Evolutionary conservation across 2,329 filamentous ascomycete species (phyloP).

Genomic region (Xylaria arbuscula): DNA sequence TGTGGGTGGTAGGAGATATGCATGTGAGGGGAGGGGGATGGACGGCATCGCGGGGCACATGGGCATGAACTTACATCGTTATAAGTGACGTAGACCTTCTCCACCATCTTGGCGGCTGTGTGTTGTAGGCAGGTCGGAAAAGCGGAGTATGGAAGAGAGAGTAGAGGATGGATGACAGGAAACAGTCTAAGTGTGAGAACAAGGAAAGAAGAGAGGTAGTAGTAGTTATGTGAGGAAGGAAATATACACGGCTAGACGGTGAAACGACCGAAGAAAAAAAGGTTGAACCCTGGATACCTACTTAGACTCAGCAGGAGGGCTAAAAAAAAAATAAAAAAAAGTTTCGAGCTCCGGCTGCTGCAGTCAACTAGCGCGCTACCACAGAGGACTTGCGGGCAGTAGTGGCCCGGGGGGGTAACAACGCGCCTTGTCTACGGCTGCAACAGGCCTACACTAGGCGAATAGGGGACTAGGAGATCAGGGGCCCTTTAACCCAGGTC

Average conservation of each 20-base stretch:
- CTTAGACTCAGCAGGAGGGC: background rate
- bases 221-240: conserved; percentile 3
- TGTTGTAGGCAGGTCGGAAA: background rate
- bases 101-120: conserved; percentile 70
- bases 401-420: conserved; percentile 13
- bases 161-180: background rate
- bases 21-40: conserved; percentile 24
- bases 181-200: background rate
- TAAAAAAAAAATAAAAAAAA: conserved; percentile 29
- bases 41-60: conserved; percentile 38
- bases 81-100: conserved; percentile 91
- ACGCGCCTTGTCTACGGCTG: background rate
- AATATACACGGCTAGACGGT: background rate
- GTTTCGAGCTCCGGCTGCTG: conserved; percentile 33
- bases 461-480: background rate
- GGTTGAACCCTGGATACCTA: conserved; percentile 32
- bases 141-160: background rate
- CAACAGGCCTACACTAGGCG: too few species aligned
- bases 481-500: background rate
- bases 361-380: conserved; percentile 15
- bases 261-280: conserved; percentile 18
- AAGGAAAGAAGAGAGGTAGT: conserved; percentile 9
- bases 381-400: background rate
- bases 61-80: conserved; percentile 75
- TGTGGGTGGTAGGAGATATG: conserved; percentile 15